These are phyloP conservation scores for Nematocida parisii DNA, from an alignment of 371 early-diverging fungal species.

Conservation along the genomic window DNA sequence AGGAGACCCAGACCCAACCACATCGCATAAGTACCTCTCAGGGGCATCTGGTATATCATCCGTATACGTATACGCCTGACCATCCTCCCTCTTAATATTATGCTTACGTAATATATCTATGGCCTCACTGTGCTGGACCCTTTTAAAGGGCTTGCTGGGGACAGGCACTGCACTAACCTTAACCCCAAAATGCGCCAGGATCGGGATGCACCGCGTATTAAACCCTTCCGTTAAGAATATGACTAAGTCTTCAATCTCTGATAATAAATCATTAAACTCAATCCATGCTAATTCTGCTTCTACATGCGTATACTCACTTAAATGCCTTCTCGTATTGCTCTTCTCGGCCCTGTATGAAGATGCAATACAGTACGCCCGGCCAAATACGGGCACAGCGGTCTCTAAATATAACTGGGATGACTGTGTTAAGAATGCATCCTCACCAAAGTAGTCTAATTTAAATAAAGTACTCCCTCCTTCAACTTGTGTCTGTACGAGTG, in stretches of 20 bases:
- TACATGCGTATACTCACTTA: conserved; percentile 95
- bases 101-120: conserved; percentile 79
- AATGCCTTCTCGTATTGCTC: conserved; percentile 93
- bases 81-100: conserved; percentile 79
- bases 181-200: conserved; percentile 77
- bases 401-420: conserved; percentile 98
- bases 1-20: conserved; percentile 80
- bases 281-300: conserved; percentile 96
- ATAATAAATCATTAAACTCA: conserved; percentile 81
- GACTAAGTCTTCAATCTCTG: conserved; percentile 81
- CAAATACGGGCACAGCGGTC: conserved; percentile 87
- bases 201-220: conserved; percentile 75
- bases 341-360: conserved; percentile 99
- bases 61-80: conserved; percentile 87
- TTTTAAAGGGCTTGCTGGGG: conserved; percentile 82
- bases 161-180: background rate
- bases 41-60: conserved; percentile 99
- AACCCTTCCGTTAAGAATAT: conserved; percentile 79
- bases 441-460: conserved; percentile 90
- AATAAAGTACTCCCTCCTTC: conserved; percentile 98
- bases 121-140: conserved; percentile 92
- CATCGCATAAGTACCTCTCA: conserved; percentile 92
- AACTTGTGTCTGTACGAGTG: conserved; percentile 98
- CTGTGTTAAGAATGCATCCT: conserved; percentile 93
- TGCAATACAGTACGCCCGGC: conserved; percentile 91